Base-by-base conservation (phyloP, 2,329 filamentous ascomycete species). In the Fusarium pseudograminearum region DNA sequence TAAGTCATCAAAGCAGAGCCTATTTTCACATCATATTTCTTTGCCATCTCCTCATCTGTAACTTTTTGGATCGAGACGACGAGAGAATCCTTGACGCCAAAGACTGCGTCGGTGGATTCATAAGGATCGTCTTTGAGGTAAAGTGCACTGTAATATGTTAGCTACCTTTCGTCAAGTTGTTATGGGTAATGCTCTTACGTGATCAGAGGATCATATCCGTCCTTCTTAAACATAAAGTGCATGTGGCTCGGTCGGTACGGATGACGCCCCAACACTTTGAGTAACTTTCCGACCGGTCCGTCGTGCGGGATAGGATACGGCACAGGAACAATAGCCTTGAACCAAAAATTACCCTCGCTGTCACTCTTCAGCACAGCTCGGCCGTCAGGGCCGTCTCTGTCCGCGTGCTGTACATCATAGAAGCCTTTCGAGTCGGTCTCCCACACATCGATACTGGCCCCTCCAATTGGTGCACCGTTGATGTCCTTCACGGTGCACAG, bases 271-370 rank as follows among this genome's bases (percentile, higher is more conserved):
- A 96, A 77, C 74, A 81, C 78, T 76, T 83, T 81, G 73, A 96
- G 80, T 71, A 96, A 77, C 79, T 89, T 87, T 1, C 93, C 94
- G 2, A 97, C 93, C 0, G 94, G 93, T 11, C 92, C 93, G 79
- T 97, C 93, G 73, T 93, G 85, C 2, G 93, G 93, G 74, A 97
- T 96, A 0, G 92, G 91, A 79, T 97, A 97, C 55, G 91, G 89
- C 61, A 97, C 93, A 0, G 94, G 94, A 63, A 91, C 90, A 76
- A 97, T 93, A 0, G 91, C 93, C 74, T 89, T 90, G 83, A 97
- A 97, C 90, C 91, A 97, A 77, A 97, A 72, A 6, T 60, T 48
- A 1, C 76, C 77, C 3, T 76, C 47, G 7, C 60, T 66, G 28
- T 77, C 76, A n/a, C 74, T 78, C 1, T 58, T 62, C 47, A 79